Percentiles rank a stretch among this genome's conserved stretches.
These are phyloP conservation scores for Sophora flavescens DNA, from an alignment of 306 rosid species.

Conservation along the genomic window DNA sequence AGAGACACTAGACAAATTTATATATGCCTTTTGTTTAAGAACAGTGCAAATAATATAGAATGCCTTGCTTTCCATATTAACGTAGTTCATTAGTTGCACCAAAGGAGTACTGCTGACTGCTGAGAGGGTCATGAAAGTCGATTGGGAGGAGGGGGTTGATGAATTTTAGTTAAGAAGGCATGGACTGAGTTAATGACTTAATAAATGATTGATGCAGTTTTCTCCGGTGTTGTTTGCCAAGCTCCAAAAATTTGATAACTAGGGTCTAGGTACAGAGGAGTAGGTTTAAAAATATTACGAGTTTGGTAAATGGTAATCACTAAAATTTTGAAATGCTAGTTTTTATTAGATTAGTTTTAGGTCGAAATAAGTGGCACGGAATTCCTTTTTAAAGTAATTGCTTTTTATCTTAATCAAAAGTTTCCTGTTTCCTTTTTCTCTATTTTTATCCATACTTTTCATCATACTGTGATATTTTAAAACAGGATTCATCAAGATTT, in stretches of 20 bases:
- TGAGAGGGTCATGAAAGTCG: constrained; percentile 2
- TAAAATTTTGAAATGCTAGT: no score
- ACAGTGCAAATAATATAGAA: constrained; percentile 15
- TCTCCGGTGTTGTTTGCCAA: background rate
- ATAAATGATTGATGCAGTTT: background rate
- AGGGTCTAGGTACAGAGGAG: background rate
- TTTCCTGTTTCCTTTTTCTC: background rate
- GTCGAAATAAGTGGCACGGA: background rate
- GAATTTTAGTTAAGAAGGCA: constrained; percentile 23
- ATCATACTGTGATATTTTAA: constrained; percentile 4
- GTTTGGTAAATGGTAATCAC: no score
- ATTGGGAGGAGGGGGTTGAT: constrained; percentile 14
- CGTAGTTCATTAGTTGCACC: background rate
- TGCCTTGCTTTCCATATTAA: background rate
- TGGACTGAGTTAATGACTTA: constrained; percentile 30
- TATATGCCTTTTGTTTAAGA: constrained; percentile 25
- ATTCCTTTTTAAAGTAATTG: background rate
- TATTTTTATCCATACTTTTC: background rate
- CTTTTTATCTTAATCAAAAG: constrained; percentile 8
- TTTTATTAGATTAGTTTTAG: constrained; percentile 14
- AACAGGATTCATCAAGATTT: background rate
- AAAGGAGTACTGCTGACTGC: constrained; percentile 1
- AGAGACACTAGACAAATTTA: constrained; percentile 18
- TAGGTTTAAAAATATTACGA: background rate
- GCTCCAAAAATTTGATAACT: background rate